Conservation (phyloP, 2,329 filamentous ascomycete species). For the Fusarium continuum region DNA sequence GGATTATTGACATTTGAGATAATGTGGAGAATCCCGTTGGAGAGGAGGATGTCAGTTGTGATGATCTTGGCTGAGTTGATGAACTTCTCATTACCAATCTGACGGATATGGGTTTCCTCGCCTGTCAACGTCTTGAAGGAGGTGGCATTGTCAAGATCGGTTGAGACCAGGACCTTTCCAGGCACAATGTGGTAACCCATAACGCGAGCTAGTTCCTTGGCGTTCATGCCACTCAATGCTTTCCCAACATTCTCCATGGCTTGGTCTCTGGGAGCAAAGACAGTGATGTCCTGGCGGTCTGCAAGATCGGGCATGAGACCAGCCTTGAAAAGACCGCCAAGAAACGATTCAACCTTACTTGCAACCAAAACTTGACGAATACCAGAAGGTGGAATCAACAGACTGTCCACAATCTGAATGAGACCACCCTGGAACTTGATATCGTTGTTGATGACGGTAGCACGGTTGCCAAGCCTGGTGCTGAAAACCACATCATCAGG, state of each 20-base stretch:
- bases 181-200: conserved; percentile 72
- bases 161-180: conserved; percentile 62
- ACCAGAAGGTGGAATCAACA: conserved; percentile 59
- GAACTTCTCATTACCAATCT: conserved; percentile 56
- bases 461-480: conserved; percentile 57
- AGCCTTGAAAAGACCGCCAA: conserved; percentile 47
- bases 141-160: conserved; percentile 47
- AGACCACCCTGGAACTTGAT: conserved; percentile 59
- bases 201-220: conserved; percentile 59
- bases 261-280: conserved; percentile 70
- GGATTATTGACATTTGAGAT: conserved; percentile 64
- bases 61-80: conserved; percentile 64
- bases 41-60: conserved; percentile 62
- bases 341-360: conserved; percentile 54
- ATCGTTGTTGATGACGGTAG: conserved; percentile 54
- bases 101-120: conserved; percentile 51
- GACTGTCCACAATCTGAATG: conserved; percentile 62
- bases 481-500: conserved; percentile 58
- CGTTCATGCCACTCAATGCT: conserved; percentile 57
- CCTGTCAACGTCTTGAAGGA: conserved; percentile 49
- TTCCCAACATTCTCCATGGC: conserved; percentile 68
- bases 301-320: conserved; percentile 54
- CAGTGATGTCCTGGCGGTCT: conserved; percentile 59
- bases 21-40: conserved; percentile 67
- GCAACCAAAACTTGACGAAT: conserved; percentile 61